Conservation (phyloP, 2,329 filamentous ascomycete genomes). For the Fusarium penzigii region DNA sequence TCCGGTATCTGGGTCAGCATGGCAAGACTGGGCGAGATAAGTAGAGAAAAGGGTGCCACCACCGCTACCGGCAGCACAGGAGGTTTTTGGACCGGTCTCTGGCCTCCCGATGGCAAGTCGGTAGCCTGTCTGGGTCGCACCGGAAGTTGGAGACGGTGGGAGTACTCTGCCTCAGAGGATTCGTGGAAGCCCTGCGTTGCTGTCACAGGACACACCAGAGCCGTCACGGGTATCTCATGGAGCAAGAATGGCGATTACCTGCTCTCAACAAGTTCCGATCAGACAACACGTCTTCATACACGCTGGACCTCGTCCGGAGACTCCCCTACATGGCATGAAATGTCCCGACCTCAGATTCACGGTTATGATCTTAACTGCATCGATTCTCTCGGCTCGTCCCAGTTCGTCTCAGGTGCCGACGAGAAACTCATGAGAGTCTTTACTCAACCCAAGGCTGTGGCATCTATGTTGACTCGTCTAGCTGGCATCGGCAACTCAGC, state of each 20-base stretch:
- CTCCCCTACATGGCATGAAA: slow-evolving; percentile 81
- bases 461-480: slow-evolving; percentile 68
- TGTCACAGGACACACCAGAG: slow-evolving; percentile 79
- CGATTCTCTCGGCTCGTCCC: slow-evolving; percentile 68
- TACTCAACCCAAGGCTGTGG: slow-evolving; percentile 81
- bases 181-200: slow-evolving; percentile 77
- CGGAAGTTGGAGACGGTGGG: slow-evolving; percentile 91
- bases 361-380: slow-evolving; percentile 98
- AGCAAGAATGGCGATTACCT: slow-evolving; percentile 79
- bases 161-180: slow-evolving; percentile 59
- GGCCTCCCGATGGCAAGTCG: slow-evolving; percentile 75
- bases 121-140: slow-evolving; percentile 86
- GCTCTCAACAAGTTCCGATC: slow-evolving; percentile 85
- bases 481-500: slow-evolving; percentile 56
- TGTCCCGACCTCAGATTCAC: slow-evolving; percentile 93
- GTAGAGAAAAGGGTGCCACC: slow-evolving; percentile 90
- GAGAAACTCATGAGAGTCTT: slow-evolving; percentile 98
- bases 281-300: slow-evolving; percentile 87
- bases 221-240: slow-evolving; percentile 84
- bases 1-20: slow-evolving; percentile 92
- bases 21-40: slow-evolving; percentile 88
- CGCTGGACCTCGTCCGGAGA: slow-evolving; percentile 62
- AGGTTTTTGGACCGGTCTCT: slow-evolving; percentile 94
- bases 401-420: slow-evolving; percentile 92
- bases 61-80: slow-evolving; percentile 95